A percentile compares a stretch with the other conserved stretches of the same genome.
phyloP scores from a whole-genome alignment of 2,329 filamentous ascomycete species.

The Davidsoniella australis region DNA sequence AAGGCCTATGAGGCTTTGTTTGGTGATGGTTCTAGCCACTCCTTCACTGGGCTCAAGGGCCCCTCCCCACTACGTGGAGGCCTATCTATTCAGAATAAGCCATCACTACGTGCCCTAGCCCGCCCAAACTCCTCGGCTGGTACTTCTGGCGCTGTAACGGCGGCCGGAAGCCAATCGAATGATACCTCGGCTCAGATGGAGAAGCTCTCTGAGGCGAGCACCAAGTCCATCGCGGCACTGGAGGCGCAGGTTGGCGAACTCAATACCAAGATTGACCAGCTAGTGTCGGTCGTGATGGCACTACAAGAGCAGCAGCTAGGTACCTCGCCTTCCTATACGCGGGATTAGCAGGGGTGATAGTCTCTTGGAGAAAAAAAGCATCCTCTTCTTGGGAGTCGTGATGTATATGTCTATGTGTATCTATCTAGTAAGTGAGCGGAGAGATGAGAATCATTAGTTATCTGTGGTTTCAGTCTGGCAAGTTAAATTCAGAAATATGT shows the following conservation, averaged over 20 bases:
- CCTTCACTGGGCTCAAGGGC: slow-evolving; percentile 32
- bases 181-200: slow-evolving; percentile 11
- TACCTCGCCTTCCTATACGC: slow-evolving; percentile 10
- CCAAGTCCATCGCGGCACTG: slow-evolving; percentile 20
- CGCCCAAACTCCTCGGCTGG: slow-evolving; percentile 1
- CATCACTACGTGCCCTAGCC: neutral
- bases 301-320: slow-evolving; percentile 25
- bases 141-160: neutral
- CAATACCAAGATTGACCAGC: slow-evolving; percentile 38
- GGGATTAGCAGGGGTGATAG: neutral
- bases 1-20: slow-evolving; percentile 44
- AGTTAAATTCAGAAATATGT: too few relatives aligned
- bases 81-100: slow-evolving; percentile 1
- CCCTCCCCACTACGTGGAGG: slow-evolving; percentile 7
- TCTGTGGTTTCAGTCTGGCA: too few relatives aligned
- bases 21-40: slow-evolving; percentile 23
- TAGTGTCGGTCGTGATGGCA: slow-evolving; percentile 34
- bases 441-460: too few relatives aligned
- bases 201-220: slow-evolving; percentile 16
- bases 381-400: too few relatives aligned
- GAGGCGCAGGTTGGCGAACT: slow-evolving; percentile 39
- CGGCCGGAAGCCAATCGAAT: too few relatives aligned
- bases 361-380: too few relatives aligned
- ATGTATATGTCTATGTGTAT: too few relatives aligned
- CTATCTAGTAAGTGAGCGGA: too few relatives aligned